A percentile compares a stretch with the other conserved stretches of the same genome.
Evolutionary conservation across 768 basidiomycete species (phyloP).

Genomic region (Mycena capillaripes): DNA sequence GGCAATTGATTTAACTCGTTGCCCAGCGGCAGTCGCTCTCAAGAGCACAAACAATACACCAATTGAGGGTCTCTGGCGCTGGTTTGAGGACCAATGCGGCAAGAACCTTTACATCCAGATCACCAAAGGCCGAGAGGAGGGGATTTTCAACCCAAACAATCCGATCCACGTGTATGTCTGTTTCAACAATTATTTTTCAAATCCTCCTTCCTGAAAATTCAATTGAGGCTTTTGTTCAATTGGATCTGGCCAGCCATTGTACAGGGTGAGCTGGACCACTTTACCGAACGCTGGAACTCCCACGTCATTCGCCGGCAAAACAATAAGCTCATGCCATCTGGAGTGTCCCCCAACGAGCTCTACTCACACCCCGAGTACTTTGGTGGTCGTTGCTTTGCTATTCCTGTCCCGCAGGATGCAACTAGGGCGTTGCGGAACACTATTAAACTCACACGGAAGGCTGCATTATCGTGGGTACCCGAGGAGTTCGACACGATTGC

Average conservation of each 20-base stretch:
- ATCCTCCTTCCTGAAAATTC: not conserved
- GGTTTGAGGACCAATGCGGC: too few relatives aligned
- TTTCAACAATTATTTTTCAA: not conserved
- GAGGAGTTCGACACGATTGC: constrained; percentile 1
- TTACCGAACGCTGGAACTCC: constrained; percentile 43
- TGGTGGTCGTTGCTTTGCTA: constrained; percentile 2
- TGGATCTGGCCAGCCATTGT: constrained; percentile 48
- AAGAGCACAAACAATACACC: too few relatives aligned
- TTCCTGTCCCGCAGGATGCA: not conserved
- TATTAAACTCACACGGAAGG: not conserved
- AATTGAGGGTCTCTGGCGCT: too few relatives aligned
- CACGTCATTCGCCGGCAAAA: constrained; percentile 39
- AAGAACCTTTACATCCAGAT: too few relatives aligned
- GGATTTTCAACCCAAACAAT: too few relatives aligned
- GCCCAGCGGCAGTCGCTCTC: too few relatives aligned
- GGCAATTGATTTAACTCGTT: too few relatives aligned
- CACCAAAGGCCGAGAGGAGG: too few relatives aligned
- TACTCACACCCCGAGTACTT: not conserved
- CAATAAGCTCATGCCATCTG: constrained; percentile 44
- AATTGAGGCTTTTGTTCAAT: constrained; percentile 32
- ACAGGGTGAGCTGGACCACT: too few relatives aligned
- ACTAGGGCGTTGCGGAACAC: not conserved
- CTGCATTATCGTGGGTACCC: not conserved
- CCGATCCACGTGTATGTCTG: too few relatives aligned
- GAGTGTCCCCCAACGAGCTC: constrained; percentile 36